Conservation (phyloP, 2,329 filamentous ascomycete species). For the Nemania bipapillata region DNA sequence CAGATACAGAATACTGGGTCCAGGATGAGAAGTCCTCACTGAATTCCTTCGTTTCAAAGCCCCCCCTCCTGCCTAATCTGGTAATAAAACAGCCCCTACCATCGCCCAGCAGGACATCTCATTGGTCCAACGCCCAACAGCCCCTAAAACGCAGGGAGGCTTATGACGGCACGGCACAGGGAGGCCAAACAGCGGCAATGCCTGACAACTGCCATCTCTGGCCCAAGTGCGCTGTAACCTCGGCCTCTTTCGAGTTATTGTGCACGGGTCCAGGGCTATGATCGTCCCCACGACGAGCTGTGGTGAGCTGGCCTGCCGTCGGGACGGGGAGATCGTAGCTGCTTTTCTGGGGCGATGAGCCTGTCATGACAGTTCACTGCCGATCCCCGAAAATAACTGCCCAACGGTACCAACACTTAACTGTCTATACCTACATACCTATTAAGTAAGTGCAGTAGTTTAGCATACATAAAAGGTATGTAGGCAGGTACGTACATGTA, state of each 20-base stretch:
- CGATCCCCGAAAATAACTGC: conserved; percentile 24
- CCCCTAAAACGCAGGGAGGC: conserved; percentile 12
- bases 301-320: conserved; percentile 3
- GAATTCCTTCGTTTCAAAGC: conserved; percentile 46
- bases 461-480: too few relatives aligned
- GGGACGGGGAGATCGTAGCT: conserved; percentile 17
- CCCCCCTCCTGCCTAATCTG: conserved; percentile 46
- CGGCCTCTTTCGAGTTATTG: conserved; percentile 38
- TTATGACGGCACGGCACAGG: conserved; percentile 40
- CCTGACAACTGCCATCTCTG: conserved; percentile 34
- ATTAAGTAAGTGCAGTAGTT: not conserved
- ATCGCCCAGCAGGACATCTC: conserved; percentile 20
- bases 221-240: conserved; percentile 43
- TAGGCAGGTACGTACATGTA: not conserved
- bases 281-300: conserved; percentile 19
- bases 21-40: conserved; percentile 20
- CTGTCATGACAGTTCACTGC: conserved; percentile 30
- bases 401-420: not conserved
- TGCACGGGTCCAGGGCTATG: conserved; percentile 3
- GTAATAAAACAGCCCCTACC: conserved; percentile 38
- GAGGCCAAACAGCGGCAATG: conserved; percentile 30
- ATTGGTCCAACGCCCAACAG: conserved; percentile 41
- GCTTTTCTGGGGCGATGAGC: conserved; percentile 25
- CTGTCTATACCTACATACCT: not conserved
- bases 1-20: not conserved